Evolutionary conservation across 495 filamentous ascomycete genomes (phyloP), one percentile per base, ranked within the genome.

Genomic region (Penicillium egyptiacum): DNA sequence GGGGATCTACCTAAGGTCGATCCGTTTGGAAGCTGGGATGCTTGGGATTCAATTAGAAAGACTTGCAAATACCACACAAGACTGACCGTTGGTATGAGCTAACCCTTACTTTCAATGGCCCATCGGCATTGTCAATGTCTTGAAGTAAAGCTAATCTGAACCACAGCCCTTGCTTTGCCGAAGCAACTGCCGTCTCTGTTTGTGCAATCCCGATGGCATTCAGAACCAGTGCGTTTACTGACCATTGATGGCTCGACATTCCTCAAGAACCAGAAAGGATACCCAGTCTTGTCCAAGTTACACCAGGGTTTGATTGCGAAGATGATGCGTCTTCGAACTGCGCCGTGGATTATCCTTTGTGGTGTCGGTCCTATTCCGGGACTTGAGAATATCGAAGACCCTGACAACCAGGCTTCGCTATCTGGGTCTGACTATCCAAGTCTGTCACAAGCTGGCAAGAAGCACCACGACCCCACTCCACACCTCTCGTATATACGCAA

Each of bases 121-220:
- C n/a, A 28, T 46, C 8, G 25, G 3, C 16, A n/a, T 28, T 3
- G 10, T 14, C n/a, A 16, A 19, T 45, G 6, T 16, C 30, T 19
- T 46, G 46, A 30, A 30, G 5, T 26, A 40, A 30, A 12, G 23
- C 59, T 61, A 39, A 61, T 10, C 2, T 30, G 1, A 14, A 53
- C 23, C 14, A 40, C 59, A 95, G 91, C 88, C n/a, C 77, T 98
- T 12, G 78, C 79, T 53, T 77, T 98, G 50, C 91, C 92, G 25
- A 84, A 83, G n/a, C 81, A 87, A 33, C 78, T 96, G 19, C 95
- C 95, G 7, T 75, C 86, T 22, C 76, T 83, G 37, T 74, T 80
- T 22, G 78, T 96, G 8, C 90, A 94, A 62, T 86, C 85, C 14
- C 82, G 94, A n/a, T 99, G 94, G 94, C 92, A 91, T 72, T 87